Percentiles rank a stretch among this genome's conserved stretches.
phyloP scores from a whole-genome alignment of 371 early-diverging fungal genomes.

The Neoconidiobolus thromboides region DNA sequence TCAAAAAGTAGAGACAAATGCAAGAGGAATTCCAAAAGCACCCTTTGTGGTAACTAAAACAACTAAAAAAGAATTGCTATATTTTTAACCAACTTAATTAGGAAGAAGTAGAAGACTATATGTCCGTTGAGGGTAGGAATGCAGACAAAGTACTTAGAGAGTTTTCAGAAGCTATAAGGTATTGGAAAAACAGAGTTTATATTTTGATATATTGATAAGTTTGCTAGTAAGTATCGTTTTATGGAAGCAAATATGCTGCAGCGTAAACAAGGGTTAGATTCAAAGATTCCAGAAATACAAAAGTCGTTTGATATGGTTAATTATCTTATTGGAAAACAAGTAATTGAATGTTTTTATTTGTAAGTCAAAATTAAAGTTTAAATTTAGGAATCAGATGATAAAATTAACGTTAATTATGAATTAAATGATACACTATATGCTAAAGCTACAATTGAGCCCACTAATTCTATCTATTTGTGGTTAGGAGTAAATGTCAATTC shows the following conservation, averaged over 20 bases:
- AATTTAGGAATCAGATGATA: slow-evolving; percentile 35
- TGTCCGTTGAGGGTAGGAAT: slow-evolving; percentile 37
- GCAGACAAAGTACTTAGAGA: slow-evolving; percentile 69
- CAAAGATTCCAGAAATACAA: slow-evolving; percentile 90
- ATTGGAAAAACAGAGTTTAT: slow-evolving; percentile 6
- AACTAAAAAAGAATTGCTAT: neutral
- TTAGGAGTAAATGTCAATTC: slow-evolving; percentile 50
- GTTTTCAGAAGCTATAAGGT: slow-evolving; percentile 83
- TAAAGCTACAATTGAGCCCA: slow-evolving; percentile 53
- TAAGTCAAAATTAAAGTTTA: neutral
- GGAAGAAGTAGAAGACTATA: slow-evolving; percentile 80
- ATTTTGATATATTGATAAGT: neutral
- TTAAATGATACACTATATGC: slow-evolving; percentile 87
- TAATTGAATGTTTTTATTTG: slow-evolving; percentile 4
- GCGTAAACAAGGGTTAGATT: slow-evolving; percentile 59
- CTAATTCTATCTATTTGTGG: slow-evolving; percentile 80
- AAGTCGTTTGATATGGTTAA: slow-evolving; percentile 77
- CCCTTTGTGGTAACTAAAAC: slow-evolving; percentile 64
- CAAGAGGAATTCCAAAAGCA: slow-evolving; percentile 87
- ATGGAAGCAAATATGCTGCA: slow-evolving; percentile 83
- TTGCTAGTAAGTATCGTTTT: slow-evolving; percentile 78
- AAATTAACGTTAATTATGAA: slow-evolving; percentile 71
- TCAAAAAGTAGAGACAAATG: slow-evolving; percentile 45
- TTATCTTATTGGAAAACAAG: slow-evolving; percentile 41
- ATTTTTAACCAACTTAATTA: slow-evolving; percentile 10